Percentiles rank a stretch among this genome's conserved stretches.
Conservation (phyloP, 2,329 filamentous ascomycete genomes). For the Ambrosiella xylebori region DNA sequence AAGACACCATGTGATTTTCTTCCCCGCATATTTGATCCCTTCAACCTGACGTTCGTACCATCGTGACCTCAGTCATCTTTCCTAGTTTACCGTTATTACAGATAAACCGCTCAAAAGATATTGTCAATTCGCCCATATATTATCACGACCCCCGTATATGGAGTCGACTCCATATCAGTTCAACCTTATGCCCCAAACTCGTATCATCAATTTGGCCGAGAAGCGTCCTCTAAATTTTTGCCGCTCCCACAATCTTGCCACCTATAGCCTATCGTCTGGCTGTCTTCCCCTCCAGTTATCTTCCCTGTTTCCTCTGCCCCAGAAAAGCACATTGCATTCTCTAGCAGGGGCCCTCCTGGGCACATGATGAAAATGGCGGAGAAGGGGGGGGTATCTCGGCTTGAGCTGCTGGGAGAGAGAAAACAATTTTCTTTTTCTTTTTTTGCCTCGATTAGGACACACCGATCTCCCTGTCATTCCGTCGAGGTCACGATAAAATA, state of each 20-base stretch:
- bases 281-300: background rate
- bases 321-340: constrained; percentile 1
- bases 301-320: background rate
- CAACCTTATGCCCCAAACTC: background rate
- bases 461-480: background rate
- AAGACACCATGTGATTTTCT: background rate
- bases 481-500: too few relatives aligned
- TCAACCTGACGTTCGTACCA: too few relatives aligned
- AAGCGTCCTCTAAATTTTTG: background rate
- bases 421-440: background rate
- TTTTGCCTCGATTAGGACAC: background rate
- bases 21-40: background rate
- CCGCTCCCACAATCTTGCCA: constrained; percentile 1
- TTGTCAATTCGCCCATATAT: background rate
- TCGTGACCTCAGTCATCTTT: too few relatives aligned
- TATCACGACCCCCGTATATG: background rate
- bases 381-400: background rate
- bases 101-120: too few relatives aligned
- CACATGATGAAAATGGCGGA: constrained; percentile 10
- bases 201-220: constrained; percentile 1
- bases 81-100: too few relatives aligned
- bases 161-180: background rate
- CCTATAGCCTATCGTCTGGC: background rate
- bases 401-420: background rate
- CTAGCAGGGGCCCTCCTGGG: background rate